These are phyloP conservation scores for Anacardium occidentale DNA, from an alignment of 345 rosid species.

Conservation along the genomic window DNA sequence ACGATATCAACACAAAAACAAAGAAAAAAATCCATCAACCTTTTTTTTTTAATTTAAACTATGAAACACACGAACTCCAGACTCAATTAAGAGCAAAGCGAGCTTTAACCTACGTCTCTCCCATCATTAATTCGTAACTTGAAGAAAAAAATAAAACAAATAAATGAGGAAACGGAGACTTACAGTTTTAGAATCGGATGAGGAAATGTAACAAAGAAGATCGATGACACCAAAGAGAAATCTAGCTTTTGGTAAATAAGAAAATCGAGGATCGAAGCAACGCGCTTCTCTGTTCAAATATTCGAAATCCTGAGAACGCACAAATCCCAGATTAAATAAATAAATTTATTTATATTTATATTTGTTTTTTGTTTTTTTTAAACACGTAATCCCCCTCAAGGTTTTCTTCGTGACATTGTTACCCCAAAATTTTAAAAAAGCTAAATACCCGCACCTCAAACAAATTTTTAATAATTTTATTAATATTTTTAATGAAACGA, in stretches of 20 bases:
- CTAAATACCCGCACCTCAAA: no score
- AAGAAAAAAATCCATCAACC: neutral
- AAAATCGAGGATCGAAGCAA: slow-evolving; percentile 7
- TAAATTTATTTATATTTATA: no score
- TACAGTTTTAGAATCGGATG: neutral
- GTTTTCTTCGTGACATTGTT: no score
- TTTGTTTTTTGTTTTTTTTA: no score
- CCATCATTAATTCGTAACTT: neutral
- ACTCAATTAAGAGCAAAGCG: neutral
- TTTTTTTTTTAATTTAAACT: neutral
- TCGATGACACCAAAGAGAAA: slow-evolving; percentile 12
- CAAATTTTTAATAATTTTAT: no score
- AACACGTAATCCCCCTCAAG: no score
- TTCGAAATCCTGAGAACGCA: slow-evolving; percentile 5
- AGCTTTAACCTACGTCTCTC: neutral
- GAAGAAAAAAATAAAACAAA: neutral
- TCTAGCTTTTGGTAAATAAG: neutral
- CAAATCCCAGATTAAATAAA: no score
- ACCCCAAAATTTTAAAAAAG: no score
- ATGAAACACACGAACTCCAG: neutral
- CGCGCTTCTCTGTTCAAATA: neutral
- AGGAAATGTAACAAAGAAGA: neutral
- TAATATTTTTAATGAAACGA: no score
- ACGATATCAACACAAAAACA: neutral
- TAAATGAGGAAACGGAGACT: slow-evolving; percentile 5